Conservation (phyloP, 2,329 filamentous ascomycete species). For the Fusarium citri region DNA sequence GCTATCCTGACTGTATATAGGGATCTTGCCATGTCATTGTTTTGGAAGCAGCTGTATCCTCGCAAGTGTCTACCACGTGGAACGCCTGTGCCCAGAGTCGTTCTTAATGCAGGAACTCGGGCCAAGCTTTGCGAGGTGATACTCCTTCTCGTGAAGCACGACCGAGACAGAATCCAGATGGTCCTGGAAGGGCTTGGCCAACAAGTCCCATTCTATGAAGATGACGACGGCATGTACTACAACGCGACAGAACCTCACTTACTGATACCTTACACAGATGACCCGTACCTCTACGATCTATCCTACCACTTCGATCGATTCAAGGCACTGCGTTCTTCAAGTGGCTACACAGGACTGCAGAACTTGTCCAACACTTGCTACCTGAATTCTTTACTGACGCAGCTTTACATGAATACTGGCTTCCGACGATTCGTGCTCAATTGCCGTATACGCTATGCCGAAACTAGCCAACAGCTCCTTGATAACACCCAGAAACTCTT, state of each 20-base stretch:
- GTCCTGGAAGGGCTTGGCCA: slow-evolving; percentile 59
- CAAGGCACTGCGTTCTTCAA: slow-evolving; percentile 77
- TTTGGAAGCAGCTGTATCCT: slow-evolving; percentile 76
- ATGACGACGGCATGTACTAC: slow-evolving; percentile 53
- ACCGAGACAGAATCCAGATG: slow-evolving; percentile 59
- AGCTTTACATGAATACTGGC: slow-evolving; percentile 93
- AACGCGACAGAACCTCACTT: not conserved
- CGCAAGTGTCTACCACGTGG: slow-evolving; percentile 51
- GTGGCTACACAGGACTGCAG: slow-evolving; percentile 87
- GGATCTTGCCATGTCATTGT: slow-evolving; percentile 57
- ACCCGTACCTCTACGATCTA: slow-evolving; percentile 71
- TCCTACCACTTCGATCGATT: slow-evolving; percentile 71
- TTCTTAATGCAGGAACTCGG: slow-evolving; percentile 68
- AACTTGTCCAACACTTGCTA: slow-evolving; percentile 98
- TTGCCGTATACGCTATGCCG: slow-evolving; percentile 66
- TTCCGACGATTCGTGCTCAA: slow-evolving; percentile 88
- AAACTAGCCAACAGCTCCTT: slow-evolving; percentile 74
- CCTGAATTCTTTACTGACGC: slow-evolving; percentile 91
- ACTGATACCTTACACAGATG: slow-evolving; percentile 45
- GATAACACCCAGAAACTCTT: slow-evolving; percentile 85
- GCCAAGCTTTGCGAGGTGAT: slow-evolving; percentile 71
- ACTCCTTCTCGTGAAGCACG: slow-evolving; percentile 65
- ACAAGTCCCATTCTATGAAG: slow-evolving; percentile 53
- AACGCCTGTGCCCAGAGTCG: slow-evolving; percentile 52
- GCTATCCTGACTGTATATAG: slow-evolving; percentile 33